Conservation (phyloP, 2,329 filamentous ascomycete species). For the Setomelanomma holmii region DNA sequence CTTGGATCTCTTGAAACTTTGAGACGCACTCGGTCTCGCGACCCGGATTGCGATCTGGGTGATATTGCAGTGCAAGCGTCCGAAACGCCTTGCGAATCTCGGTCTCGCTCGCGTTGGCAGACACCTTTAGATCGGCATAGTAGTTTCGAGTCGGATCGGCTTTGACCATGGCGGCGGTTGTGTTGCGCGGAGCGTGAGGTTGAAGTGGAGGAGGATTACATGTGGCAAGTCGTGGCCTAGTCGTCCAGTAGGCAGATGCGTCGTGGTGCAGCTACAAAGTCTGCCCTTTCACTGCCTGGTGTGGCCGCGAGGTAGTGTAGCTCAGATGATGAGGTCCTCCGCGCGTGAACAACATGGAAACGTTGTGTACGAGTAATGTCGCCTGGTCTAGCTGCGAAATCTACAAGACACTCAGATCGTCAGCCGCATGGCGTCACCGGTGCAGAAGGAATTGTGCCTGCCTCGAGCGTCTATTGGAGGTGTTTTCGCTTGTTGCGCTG, state of each 20-base stretch:
- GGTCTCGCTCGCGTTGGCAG: conserved; percentile 69
- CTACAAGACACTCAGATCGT: conserved; percentile 21
- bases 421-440: conserved; percentile 29
- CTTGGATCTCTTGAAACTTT: conserved; percentile 86
- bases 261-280: conserved; percentile 7
- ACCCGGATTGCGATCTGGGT: conserved; percentile 88
- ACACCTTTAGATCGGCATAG: conserved; percentile 82
- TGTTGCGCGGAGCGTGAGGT: conserved; percentile 3
- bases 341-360: conserved; percentile 32
- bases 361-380: conserved; percentile 27
- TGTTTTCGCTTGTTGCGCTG: conserved; percentile 21
- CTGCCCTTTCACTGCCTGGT: conserved; percentile 24
- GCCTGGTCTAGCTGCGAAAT: conserved; percentile 9
- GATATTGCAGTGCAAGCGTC: conserved; percentile 83
- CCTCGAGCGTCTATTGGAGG: conserved; percentile 22
- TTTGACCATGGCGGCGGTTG: conserved; percentile 65
- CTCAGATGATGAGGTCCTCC: conserved; percentile 39
- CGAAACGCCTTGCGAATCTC: conserved; percentile 88
- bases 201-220: background rate
- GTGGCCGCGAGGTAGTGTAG: conserved; percentile 37
- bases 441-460: conserved; percentile 14
- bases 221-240: conserved; percentile 1
- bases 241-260: conserved; percentile 23
- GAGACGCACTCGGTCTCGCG: conserved; percentile 79
- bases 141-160: conserved; percentile 75